These are phyloP conservation scores for Cyberlindnera samutprakarnensis DNA, from an alignment of 805 yeast species.

Conservation along the genomic window DNA sequence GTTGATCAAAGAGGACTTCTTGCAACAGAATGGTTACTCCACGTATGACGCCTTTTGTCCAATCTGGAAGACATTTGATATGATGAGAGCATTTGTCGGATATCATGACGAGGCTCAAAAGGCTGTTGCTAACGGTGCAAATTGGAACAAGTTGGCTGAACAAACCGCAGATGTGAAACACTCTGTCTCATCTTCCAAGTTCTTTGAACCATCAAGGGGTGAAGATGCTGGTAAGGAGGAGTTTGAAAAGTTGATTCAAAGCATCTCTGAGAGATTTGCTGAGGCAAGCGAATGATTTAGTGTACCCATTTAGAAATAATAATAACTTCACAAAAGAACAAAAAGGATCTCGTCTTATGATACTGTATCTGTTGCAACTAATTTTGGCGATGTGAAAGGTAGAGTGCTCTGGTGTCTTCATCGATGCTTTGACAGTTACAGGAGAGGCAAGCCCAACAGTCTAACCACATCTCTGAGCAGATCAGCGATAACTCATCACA, in stretches of 20 bases:
- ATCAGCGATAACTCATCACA: not conserved
- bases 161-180: slow-evolving; percentile 89
- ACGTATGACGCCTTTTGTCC: slow-evolving; percentile 99
- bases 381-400: not conserved
- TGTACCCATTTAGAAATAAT: no score
- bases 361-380: not conserved
- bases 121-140: slow-evolving; percentile 88
- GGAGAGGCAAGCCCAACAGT: not conserved
- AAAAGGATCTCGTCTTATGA: no score
- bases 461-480: slow-evolving; percentile 1
- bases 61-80: slow-evolving; percentile 95
- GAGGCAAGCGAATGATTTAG: slow-evolving; percentile 83
- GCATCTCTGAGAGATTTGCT: slow-evolving; percentile 85
- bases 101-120: slow-evolving; percentile 97
- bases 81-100: slow-evolving; percentile 92
- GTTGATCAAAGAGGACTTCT: slow-evolving; percentile 93
- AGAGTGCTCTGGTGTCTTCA: not conserved
- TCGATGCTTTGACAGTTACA: slow-evolving; percentile 1
- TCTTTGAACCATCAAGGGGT: slow-evolving; percentile 93
- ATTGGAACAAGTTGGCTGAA: slow-evolving; percentile 89
- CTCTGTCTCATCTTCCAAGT: slow-evolving; percentile 88
- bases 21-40: slow-evolving; percentile 99
- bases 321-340: no score
- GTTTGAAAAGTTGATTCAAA: slow-evolving; percentile 66
- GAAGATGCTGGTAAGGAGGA: slow-evolving; percentile 67